Evolutionary conservation across 805 yeast species (phyloP).

Genomic region (Saturnispora silvae): DNA sequence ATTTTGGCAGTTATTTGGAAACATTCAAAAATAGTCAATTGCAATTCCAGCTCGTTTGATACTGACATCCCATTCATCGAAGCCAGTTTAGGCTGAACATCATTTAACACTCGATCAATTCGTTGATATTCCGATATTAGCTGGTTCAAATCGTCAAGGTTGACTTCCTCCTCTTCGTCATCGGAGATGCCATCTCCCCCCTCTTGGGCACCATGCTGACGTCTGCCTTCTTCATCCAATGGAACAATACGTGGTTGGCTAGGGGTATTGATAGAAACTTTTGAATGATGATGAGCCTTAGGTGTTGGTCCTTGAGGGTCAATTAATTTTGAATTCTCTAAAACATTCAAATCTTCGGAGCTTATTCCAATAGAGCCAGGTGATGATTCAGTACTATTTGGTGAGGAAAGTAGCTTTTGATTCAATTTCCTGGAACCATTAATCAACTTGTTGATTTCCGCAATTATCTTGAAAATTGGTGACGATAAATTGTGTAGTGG

Average conservation of each 20-base stretch:
- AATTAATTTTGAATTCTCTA: constrained; percentile 4
- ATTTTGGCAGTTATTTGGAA: constrained; percentile 61
- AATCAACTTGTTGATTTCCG: constrained; percentile 55
- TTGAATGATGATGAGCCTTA: too few relatives aligned
- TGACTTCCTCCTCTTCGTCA: constrained; percentile 16
- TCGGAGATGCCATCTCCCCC: not conserved
- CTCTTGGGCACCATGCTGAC: too few relatives aligned
- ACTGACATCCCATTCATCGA: constrained; percentile 17
- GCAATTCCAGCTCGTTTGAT: constrained; percentile 49
- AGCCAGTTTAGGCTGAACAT: constrained; percentile 41
- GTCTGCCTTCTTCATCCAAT: constrained; percentile 12
- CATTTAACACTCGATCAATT: constrained; percentile 40
- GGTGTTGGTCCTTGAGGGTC: constrained; percentile 9
- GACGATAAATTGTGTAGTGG: constrained; percentile 68
- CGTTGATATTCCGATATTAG: constrained; percentile 28
- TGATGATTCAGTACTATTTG: constrained; percentile 1
- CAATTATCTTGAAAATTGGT: constrained; percentile 54
- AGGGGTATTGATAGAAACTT: too few relatives aligned
- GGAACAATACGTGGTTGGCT: constrained; percentile 13
- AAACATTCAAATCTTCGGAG: constrained; percentile 9
- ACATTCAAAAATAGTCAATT: constrained; percentile 59
- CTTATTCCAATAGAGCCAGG: constrained; percentile 4
- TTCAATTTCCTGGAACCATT: constrained; percentile 20
- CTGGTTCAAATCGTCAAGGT: constrained; percentile 27
- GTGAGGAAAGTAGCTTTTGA: constrained; percentile 2